Evolutionary conservation across 768 basidiomycete species (phyloP).

Genomic region (Hemileccinum rubropunctum): DNA sequence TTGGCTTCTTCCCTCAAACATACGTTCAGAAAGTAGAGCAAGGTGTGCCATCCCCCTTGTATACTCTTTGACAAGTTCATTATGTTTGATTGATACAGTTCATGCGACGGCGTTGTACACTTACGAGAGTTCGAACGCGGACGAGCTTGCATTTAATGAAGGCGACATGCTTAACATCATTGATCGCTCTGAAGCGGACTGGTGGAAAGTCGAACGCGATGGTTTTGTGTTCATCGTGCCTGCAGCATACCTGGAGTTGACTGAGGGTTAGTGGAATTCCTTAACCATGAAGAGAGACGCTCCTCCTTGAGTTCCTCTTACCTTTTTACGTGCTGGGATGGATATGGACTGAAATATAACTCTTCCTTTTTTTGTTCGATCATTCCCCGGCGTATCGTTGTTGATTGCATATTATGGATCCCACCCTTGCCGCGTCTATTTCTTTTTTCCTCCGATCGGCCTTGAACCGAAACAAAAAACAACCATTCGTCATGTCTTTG

Average conservation of each 20-base stretch:
- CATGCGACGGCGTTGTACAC: slow-evolving; percentile 79
- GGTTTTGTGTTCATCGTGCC: slow-evolving; percentile 90
- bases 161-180: slow-evolving; percentile 78
- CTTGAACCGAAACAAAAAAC: slow-evolving; percentile 7
- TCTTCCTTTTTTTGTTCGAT: slow-evolving; percentile 44
- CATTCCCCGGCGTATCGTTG: slow-evolving; percentile 14
- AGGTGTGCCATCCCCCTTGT: slow-evolving; percentile 37
- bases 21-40: slow-evolving; percentile 75
- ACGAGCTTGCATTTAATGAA: slow-evolving; percentile 85
- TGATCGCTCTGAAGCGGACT: slow-evolving; percentile 80
- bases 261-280: slow-evolving; percentile 81
- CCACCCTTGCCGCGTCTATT: background rate
- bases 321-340: slow-evolving; percentile 38
- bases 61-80: slow-evolving; percentile 1
- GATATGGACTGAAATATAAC: slow-evolving; percentile 80
- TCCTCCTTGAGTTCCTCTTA: slow-evolving; percentile 56
- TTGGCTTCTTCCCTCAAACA: slow-evolving; percentile 88
- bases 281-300: slow-evolving; percentile 20
- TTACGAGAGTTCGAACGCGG: slow-evolving; percentile 65
- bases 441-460: background rate
- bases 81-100: slow-evolving; percentile 33
- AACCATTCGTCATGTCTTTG: slow-evolving; percentile 2
- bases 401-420: slow-evolving; percentile 15
- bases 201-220: slow-evolving; percentile 94
- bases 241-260: slow-evolving; percentile 82